Base-by-base conservation (phyloP, 129 eudicot species). In the Flaveria linearis region DNA sequence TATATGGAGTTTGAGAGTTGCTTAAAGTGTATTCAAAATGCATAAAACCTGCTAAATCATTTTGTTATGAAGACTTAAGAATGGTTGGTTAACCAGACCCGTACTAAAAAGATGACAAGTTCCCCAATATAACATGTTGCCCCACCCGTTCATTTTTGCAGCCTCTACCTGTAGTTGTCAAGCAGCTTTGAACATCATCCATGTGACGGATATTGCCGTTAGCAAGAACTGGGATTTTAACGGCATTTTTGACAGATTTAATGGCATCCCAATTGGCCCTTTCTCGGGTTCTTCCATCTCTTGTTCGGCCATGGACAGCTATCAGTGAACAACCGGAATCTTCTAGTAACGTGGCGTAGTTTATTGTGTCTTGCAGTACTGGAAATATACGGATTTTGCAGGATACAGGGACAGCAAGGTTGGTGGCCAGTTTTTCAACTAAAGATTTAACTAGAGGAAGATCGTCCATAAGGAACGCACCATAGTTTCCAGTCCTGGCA, bases 291-390 rank as follows among this genome's bases (percentile, higher is more conserved):
- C 91, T 89, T 82, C 87, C 92, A n/a, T 88, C 94, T 74, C 97
- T 85, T 75, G 99, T 95, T 69, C 99, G 87, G 50, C 99, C 99
- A 57, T 95, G 99, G 4, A 95, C 99, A 0, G 97, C 99, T 75
- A 95, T 76, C 15, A 95, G 87, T 5, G 96, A 77, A 75, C 99
- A 95, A 46, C 99, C 99, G 16, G 97, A 87, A 39, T 95, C 97
- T 72, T 95, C 97, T 22, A 95, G 78, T 86, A 95, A 78, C 67
- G 82, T 95, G 25, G 90, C 97, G 64, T 95, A 91, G 68, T 74
- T 80, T 76, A 95, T 72, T 2, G 99, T 95, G 56, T 89, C 92
- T 53, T 95, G 76, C 23, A 91, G 81, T 75, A 75, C 75, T 39
- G 99, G 99, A 83, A 91, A 95, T 79, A 86, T 49, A 12, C 99